phyloP scores from a whole-genome alignment of 208 protist genomes.

The Leishmania guyanensis region DNA sequence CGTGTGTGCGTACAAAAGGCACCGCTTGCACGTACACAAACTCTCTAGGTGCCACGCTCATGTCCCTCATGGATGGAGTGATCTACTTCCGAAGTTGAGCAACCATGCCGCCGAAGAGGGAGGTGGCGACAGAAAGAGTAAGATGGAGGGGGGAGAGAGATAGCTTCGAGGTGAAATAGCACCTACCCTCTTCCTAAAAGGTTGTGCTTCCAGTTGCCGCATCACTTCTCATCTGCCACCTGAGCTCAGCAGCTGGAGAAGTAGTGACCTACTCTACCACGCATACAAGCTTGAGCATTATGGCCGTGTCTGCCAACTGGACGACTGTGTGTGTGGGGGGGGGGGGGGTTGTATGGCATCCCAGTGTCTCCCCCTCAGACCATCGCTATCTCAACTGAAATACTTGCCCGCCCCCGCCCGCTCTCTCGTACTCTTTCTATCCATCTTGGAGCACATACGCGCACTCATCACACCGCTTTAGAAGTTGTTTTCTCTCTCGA shows the following conservation, averaged over 20 bases:
- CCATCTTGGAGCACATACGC: neutral
- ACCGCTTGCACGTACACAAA: too few species aligned
- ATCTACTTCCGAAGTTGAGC: too few species aligned
- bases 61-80: too few species aligned
- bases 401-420: neutral
- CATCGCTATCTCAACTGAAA: neutral
- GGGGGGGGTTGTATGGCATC: neutral
- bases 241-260: neutral
- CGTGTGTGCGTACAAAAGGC: constrained; percentile 2
- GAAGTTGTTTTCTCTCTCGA: neutral
- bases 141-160: too few species aligned
- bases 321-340: neutral
- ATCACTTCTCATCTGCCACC: neutral
- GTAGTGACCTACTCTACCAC: neutral
- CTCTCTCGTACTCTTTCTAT: neutral
- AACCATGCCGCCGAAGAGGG: too few species aligned
- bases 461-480: neutral
- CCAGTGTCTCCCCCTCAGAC: neutral
- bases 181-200: neutral
- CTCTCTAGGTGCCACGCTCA: too few species aligned
- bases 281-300: neutral
- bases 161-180: neutral
- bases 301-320: neutral
- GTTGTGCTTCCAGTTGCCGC: neutral
- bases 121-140: too few species aligned